A percentile compares a stretch with the other conserved stretches of the same genome.
Conservation (phyloP, 495 filamentous ascomycete genomes). For the Venustampulla echinocandica region DNA sequence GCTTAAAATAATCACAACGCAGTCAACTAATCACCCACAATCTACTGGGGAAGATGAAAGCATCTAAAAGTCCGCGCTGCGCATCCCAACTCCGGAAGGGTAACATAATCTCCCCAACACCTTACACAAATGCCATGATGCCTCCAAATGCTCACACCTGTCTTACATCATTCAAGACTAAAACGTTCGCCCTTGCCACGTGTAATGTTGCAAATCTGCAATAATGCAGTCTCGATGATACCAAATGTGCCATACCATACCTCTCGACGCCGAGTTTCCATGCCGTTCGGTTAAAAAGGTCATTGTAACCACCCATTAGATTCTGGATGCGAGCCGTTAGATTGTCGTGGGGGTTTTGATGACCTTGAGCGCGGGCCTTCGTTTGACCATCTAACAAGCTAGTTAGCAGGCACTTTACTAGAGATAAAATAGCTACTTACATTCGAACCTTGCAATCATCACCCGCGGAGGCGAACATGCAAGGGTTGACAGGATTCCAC, state of each 20-base stretch:
- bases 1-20: no score
- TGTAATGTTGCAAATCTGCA: not conserved
- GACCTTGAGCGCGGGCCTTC: slow-evolving; percentile 6
- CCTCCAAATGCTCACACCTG: not conserved
- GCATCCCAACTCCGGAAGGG: not conserved
- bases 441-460: slow-evolving; percentile 83
- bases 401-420: not conserved
- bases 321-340: slow-evolving; percentile 5
- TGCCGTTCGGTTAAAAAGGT: not conserved
- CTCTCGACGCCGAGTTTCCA: not conserved
- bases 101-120: slow-evolving; percentile 8
- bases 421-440: slow-evolving; percentile 38
- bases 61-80: no score
- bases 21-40: no score
- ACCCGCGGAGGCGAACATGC: slow-evolving; percentile 85
- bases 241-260: no score
- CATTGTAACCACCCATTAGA: slow-evolving; percentile 7
- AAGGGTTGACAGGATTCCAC: slow-evolving; percentile 78
- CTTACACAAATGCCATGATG: slow-evolving; percentile 14
- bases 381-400: slow-evolving; percentile 12
- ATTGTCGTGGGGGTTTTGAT: slow-evolving; percentile 1
- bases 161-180: not conserved
- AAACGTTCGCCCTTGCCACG: not conserved
- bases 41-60: no score
- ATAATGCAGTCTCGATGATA: no score